Evolutionary conservation across 225 moss, liverwort and hornwort species (phyloP).

Genomic region (Pseudisothecium myosuroides): DNA sequence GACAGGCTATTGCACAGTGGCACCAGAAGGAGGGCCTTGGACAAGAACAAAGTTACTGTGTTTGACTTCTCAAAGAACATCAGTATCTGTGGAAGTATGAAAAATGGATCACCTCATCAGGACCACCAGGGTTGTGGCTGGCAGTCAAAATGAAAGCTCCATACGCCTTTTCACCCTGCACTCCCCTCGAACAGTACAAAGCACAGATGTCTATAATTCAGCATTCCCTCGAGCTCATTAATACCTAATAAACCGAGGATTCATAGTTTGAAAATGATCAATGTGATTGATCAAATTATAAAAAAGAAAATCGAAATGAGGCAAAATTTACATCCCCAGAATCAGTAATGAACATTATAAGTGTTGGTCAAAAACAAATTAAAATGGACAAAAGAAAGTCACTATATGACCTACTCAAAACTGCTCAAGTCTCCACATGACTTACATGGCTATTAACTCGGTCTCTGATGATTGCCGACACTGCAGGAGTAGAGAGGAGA

Average conservation of each 20-base stretch:
- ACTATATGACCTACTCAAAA: not conserved
- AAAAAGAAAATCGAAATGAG: not conserved
- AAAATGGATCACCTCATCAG: conserved; percentile 50
- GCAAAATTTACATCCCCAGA: not conserved
- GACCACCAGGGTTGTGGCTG: conserved; percentile 97
- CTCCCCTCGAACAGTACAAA: not conserved
- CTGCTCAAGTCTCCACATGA: not conserved
- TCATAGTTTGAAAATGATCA: not conserved
- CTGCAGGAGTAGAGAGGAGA: conserved; percentile 95
- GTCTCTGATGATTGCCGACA: conserved; percentile 68
- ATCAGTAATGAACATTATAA: not conserved
- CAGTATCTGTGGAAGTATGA: not conserved
- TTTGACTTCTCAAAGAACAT: not conserved
- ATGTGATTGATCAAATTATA: not conserved
- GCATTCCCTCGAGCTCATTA: not conserved
- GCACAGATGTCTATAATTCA: not conserved
- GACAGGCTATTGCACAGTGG: not conserved
- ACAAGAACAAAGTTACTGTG: not conserved
- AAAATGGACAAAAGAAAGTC: not conserved
- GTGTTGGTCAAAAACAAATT: not conserved
- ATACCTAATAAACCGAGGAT: not conserved
- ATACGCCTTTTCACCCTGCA: conserved; percentile 85
- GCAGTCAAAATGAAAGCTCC: conserved; percentile 96
- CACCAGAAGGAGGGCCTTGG: not conserved
- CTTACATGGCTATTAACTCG: conserved; percentile 66